Evolutionary conservation across 2,329 filamentous ascomycete genomes (phyloP), one percentile per base, ranked within the genome.

Genomic region (Zasmidium citrigriseum): DNA sequence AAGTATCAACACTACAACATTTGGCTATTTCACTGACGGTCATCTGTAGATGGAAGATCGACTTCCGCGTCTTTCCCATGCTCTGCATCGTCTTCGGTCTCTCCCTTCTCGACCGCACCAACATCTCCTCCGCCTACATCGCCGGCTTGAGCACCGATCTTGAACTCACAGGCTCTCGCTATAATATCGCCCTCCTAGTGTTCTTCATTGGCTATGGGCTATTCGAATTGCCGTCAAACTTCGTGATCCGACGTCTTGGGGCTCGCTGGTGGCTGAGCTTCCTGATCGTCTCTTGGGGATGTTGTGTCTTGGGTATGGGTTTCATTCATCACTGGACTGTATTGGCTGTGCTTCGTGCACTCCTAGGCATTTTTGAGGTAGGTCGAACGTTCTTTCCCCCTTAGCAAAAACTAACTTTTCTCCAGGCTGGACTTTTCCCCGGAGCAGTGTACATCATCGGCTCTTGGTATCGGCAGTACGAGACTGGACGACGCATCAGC

Each of bases 21-120:
- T n/a, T n/a, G n/a, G n/a, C n/a, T n/a, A 41, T 9, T 4, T 41
- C 45, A n/a, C 47, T 55, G n/a, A 48, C n/a, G n/a, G n/a, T n/a
- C 4, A 25, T 11, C 16, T 22, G 12, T 45, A 71, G 67, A 14
- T 63, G 64, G 21, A 73, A 72, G 61, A 67, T 69, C 14, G 71
- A 73, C 48, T 65, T 59, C 47, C 65, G 66, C 11, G 67, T 73
- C 3, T 70, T 73, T 23, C 70, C 71, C 3, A 73, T 73, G 67
- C 62, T 73, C 18, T 72, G 70, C 52, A 59, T 72, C 18, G 66
- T 73, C 18, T 72, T 72, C 46, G 62, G 88, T 69, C 80, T 90
- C 66, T 88, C 84, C 64, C 76, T 93, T 58, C 90, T 93, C 84
- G 90, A 93, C 70, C 81, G 90, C 38, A 90, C 87, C 1, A 93